Evolutionary conservation across 495 filamentous ascomycete species (phyloP).

Genomic region (Cryomyces antarcticus): DNA sequence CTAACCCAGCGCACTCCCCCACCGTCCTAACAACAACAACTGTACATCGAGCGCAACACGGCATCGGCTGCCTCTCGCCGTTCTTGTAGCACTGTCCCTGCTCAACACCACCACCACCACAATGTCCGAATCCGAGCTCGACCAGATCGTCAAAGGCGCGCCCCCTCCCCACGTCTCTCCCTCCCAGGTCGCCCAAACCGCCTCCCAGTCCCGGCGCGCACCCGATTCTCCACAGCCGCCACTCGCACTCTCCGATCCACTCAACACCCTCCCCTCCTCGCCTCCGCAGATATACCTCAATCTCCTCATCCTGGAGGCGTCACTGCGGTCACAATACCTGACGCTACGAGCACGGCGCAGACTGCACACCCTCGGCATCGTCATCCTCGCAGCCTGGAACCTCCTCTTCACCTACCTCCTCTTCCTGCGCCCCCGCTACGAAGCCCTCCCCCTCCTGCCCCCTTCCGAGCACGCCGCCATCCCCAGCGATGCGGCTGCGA

Average conservation of each 20-base stretch:
- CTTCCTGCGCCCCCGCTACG: conserved; percentile 75
- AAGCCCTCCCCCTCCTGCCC: conserved; percentile 16
- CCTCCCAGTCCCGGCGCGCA: conserved; percentile 8
- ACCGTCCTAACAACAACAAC: too few relatives aligned
- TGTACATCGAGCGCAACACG: too few relatives aligned
- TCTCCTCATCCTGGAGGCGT: conserved; percentile 88
- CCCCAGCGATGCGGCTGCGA: too few relatives aligned
- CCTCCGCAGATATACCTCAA: conserved; percentile 98
- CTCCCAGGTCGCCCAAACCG: conserved; percentile 18
- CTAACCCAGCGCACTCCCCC: too few relatives aligned
- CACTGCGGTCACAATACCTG: conserved; percentile 80
- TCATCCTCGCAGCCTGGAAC: conserved; percentile 59
- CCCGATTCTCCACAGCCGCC: conserved; percentile 17
- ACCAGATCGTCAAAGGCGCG: conserved; percentile 78
- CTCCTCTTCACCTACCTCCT: conserved; percentile 67
- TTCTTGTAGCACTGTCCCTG: neutral
- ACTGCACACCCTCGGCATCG: conserved; percentile 87
- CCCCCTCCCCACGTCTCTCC: conserved; percentile 23
- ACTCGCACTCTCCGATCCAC: conserved; percentile 42
- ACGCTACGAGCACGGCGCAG: conserved; percentile 70
- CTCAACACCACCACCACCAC: neutral
- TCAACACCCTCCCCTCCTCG: conserved; percentile 64
- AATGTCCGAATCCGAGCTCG: conserved; percentile 44
- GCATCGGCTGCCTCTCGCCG: too few relatives aligned
- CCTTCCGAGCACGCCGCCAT: too few relatives aligned